Percentiles rank a stretch among this genome's conserved stretches.
Conservation (phyloP, 495 filamentous ascomycete species). For the Lentithecium fluviatile region DNA sequence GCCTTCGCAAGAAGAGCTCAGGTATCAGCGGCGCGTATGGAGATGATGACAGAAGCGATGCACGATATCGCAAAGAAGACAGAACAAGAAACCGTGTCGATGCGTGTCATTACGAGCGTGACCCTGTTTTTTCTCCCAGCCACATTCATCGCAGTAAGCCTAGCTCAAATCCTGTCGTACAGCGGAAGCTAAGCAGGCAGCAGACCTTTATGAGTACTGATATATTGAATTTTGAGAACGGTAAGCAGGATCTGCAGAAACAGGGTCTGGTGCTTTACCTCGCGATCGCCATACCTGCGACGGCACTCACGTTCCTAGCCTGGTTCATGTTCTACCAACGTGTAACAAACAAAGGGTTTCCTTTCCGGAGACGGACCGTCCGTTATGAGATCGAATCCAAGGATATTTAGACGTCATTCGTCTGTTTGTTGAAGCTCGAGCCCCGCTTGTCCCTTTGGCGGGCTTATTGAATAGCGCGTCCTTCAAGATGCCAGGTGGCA, state of each 20-base stretch:
- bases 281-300: conserved; percentile 22
- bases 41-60: conserved; percentile 38
- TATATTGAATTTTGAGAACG: conserved; percentile 34
- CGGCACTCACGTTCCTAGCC: conserved; percentile 19
- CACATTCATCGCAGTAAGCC: conserved; percentile 48
- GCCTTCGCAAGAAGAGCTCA: conserved; percentile 38
- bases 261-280: conserved; percentile 32
- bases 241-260: conserved; percentile 13
- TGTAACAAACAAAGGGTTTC: neutral
- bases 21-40: conserved; percentile 39
- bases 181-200: neutral
- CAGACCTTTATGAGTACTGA: conserved; percentile 42
- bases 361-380: neutral
- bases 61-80: conserved; percentile 33
- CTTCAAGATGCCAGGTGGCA: too few relatives aligned
- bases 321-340: conserved; percentile 16
- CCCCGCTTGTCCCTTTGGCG: too few relatives aligned
- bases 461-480: too few relatives aligned
- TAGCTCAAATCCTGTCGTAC: neutral
- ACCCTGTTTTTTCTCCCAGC: conserved; percentile 48
- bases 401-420: neutral
- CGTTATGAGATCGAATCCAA: neutral
- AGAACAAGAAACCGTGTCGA: conserved; percentile 36
- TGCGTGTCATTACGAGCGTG: conserved; percentile 48
- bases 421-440: too few relatives aligned